These are phyloP conservation scores for Forsythia suspensa DNA, from an alignment of 257 asterid genomes.

Conservation along the genomic window DNA sequence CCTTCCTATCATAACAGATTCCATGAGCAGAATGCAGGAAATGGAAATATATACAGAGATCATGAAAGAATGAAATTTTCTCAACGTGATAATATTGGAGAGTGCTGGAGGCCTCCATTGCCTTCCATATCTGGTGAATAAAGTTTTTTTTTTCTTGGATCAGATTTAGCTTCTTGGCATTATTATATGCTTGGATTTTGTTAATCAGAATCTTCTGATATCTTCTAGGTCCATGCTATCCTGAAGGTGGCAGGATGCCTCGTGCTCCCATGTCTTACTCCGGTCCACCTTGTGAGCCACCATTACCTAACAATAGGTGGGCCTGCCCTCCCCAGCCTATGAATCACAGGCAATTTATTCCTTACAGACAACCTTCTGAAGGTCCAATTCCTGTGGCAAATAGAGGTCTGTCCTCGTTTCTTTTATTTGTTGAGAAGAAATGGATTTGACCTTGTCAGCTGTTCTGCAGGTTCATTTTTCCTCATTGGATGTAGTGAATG, in stretches of 20 bases:
- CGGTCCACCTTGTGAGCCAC: conserved; percentile 63
- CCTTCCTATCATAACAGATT: conserved; percentile 59
- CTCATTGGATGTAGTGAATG: not conserved
- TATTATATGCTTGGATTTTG: conserved; percentile 9
- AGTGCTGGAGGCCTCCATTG: conserved; percentile 67
- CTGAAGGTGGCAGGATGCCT: conserved; percentile 55
- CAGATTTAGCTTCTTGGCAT: not conserved
- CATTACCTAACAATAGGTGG: conserved; percentile 59
- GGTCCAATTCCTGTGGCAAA: conserved; percentile 66
- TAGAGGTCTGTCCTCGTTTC: conserved; percentile 55
- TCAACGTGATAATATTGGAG: conserved; percentile 54
- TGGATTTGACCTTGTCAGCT: not conserved
- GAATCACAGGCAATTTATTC: conserved; percentile 58
- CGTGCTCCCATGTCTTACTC: conserved; percentile 48
- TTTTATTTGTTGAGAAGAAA: conserved; percentile 7
- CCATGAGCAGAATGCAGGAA: conserved; percentile 53
- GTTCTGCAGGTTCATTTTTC: conserved; percentile 7
- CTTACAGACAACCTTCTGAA: conserved; percentile 66
- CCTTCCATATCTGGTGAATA: conserved; percentile 55
- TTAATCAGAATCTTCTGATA: not conserved
- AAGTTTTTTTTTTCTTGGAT: not conserved
- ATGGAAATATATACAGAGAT: conserved; percentile 58
- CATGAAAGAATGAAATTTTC: conserved; percentile 49
- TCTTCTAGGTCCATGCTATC: conserved; percentile 68
- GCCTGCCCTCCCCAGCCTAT: conserved; percentile 54